phyloP scores from a whole-genome alignment of 805 yeast genomes.

The Starmerella geochares region DNA sequence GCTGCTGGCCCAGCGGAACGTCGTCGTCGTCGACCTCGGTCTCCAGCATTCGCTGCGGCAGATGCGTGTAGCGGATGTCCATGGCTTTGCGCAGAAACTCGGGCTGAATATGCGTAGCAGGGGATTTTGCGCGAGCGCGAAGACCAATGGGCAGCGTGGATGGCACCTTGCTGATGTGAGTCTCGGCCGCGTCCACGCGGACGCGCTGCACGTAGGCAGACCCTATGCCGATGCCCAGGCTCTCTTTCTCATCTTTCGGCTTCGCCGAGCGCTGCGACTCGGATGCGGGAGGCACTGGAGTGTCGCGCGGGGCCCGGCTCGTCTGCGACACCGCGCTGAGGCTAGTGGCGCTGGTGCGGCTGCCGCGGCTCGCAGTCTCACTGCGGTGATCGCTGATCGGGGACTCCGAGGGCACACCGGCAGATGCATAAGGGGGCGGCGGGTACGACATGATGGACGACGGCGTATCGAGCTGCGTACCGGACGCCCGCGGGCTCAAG shows the following conservation, averaged over 20 bases:
- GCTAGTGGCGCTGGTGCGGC: background rate
- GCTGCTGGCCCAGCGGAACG: conserved; percentile 2
- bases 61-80: conserved; percentile 34
- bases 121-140: conserved; percentile 10
- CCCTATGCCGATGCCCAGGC: conserved; percentile 27
- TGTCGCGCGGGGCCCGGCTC: conserved; percentile 3
- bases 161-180: conserved; percentile 26
- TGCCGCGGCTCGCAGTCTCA: background rate
- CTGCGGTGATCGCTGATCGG: background rate
- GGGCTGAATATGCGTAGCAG: conserved; percentile 25
- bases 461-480: background rate
- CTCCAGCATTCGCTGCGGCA: conserved; percentile 55
- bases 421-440: background rate
- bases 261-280: background rate
- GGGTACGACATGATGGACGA: background rate
- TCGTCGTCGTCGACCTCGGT: conserved; percentile 66
- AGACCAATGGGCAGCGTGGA: conserved; percentile 25
- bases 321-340: background rate
- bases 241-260: conserved; percentile 11
- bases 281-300: background rate
- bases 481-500: conserved; percentile 11
- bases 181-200: conserved; percentile 27
- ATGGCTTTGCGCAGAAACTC: conserved; percentile 30
- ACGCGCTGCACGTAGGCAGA: conserved; percentile 30
- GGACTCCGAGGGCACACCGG: background rate